Conservation (phyloP, 345 rosid genomes). For the Cardiospermum halicacabum region DNA sequence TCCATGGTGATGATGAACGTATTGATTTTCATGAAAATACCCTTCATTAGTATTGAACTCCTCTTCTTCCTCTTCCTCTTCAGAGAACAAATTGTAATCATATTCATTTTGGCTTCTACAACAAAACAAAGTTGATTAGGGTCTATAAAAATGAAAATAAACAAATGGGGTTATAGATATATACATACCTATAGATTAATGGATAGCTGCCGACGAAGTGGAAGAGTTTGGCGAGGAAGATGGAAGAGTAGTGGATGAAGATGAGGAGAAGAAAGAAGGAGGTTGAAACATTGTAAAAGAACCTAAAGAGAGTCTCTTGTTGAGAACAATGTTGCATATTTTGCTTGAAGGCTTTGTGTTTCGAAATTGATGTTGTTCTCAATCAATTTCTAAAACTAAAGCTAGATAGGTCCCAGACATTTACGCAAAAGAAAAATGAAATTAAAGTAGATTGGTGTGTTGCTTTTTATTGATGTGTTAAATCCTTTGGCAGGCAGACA, state of each 20-base stretch:
- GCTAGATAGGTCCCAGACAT: neutral
- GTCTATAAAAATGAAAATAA: neutral
- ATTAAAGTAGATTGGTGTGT: slow-evolving; percentile 19
- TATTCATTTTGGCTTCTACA: slow-evolving; percentile 53
- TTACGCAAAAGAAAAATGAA: neutral
- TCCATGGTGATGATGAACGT: neutral
- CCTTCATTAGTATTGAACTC: slow-evolving; percentile 28
- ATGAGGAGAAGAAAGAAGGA: slow-evolving; percentile 61
- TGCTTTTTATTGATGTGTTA: slow-evolving; percentile 13
- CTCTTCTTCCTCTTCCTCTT: slow-evolving; percentile 64
- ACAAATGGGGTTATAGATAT: neutral
- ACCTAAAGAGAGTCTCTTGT: slow-evolving; percentile 72
- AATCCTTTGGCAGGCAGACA: slow-evolving; percentile 17
- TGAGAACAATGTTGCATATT: slow-evolving; percentile 70
- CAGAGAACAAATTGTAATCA: slow-evolving; percentile 48
- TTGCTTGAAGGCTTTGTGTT: slow-evolving; percentile 27
- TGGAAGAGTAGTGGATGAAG: slow-evolving; percentile 60
- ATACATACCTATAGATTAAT: slow-evolving; percentile 52
- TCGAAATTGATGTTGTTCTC: slow-evolving; percentile 22
- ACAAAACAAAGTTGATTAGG: neutral
- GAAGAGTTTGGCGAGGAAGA: slow-evolving; percentile 46
- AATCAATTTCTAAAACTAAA: slow-evolving; percentile 8
- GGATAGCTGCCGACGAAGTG: slow-evolving; percentile 66
- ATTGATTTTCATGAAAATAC: slow-evolving; percentile 30
- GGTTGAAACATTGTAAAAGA: slow-evolving; percentile 73